Evolutionary conservation across 306 rosid genomes (phyloP), one percentile per base, ranked within the genome.

Genomic region (Vachellia collinsii): DNA sequence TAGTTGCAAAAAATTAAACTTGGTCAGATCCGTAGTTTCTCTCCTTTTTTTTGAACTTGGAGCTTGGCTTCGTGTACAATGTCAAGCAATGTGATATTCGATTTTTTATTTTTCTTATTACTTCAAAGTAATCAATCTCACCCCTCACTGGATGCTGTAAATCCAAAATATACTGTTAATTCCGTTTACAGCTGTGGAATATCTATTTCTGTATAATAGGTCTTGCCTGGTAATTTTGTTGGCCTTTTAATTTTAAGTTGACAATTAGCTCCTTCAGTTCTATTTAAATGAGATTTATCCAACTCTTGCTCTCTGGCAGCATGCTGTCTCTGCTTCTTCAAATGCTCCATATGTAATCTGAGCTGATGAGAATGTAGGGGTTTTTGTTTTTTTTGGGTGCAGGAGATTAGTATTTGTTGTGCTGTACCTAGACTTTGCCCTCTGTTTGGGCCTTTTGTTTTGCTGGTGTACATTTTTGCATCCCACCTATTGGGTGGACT

Each of bases 21-120:
- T 77, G 39, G 62, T 72, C 76, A 77, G n/a, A 67, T 58, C 51
- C 66, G 36, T 54, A 63, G 79, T 48, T 82, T 77, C 39, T 74
- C 56, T 69, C 62, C 59, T 25, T 4, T 73, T 4, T 73, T 29
- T 29, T 29, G 22, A 67, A 50, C 81, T 68, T 10, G 66, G 43
- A 77, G 54, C 74, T 59, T 58, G 62, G 48, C 20, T 61, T 79
- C 19, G 2, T 38, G 39, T 47, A 80, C 72, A 12, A 36, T 38
- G 63, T 46, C 64, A 38, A 37, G 67, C 61, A 62, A 72, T 41
- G 44, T 53, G 56, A 75, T 43, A 66, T 65, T 74, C 68, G 84
- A 51, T 59, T 70, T 68, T 70, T 44, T 22, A 66, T 61, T 70
- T 68, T 70, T 70, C 47, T 80, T 74, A 39, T 42, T 13, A 63